A percentile compares a stretch with the other conserved stretches of the same genome.
Evolutionary conservation across 2,329 filamentous ascomycete genomes (phyloP).

Genomic region (Cadophora sp.): DNA sequence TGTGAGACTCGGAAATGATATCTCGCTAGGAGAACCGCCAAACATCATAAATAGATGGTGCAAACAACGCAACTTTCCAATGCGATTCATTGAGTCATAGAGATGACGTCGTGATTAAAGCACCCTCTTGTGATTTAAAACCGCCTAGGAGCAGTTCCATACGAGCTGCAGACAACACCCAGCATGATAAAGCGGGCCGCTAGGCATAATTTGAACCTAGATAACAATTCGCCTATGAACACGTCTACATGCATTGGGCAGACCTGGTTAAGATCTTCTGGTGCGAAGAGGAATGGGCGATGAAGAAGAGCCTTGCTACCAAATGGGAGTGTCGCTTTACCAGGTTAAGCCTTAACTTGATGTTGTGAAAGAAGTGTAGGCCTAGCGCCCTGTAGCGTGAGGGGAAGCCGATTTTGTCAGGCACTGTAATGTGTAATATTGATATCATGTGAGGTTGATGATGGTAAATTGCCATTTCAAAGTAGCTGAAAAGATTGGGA

Average conservation of each 20-base stretch:
- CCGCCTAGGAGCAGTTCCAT: not conserved
- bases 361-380: conserved; percentile 1
- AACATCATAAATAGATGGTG: too few relatives aligned
- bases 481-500: not conserved
- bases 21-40: too few relatives aligned
- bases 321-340: conserved; percentile 5
- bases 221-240: conserved; percentile 4
- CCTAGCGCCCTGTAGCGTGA: not conserved
- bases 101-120: not conserved
- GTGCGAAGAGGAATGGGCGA: not conserved
- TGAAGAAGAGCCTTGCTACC: conserved; percentile 7
- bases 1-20: too few relatives aligned
- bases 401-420: not conserved
- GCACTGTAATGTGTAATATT: not conserved
- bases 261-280: conserved; percentile 1
- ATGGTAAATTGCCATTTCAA: not conserved
- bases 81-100: too few relatives aligned
- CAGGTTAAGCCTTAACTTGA: conserved; percentile 1
- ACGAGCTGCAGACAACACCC: conserved; percentile 1
- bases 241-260: conserved; percentile 8
- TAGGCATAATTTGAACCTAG: conserved; percentile 1
- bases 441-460: not conserved
- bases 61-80: too few relatives aligned
- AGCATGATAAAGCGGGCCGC: conserved; percentile 1
- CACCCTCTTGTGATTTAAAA: not conserved